Percentiles rank a stretch among this genome's conserved stretches.
Evolutionary conservation across 148 eudicot genomes (phyloP).

Genomic region (Hydrangea macrophylla): DNA sequence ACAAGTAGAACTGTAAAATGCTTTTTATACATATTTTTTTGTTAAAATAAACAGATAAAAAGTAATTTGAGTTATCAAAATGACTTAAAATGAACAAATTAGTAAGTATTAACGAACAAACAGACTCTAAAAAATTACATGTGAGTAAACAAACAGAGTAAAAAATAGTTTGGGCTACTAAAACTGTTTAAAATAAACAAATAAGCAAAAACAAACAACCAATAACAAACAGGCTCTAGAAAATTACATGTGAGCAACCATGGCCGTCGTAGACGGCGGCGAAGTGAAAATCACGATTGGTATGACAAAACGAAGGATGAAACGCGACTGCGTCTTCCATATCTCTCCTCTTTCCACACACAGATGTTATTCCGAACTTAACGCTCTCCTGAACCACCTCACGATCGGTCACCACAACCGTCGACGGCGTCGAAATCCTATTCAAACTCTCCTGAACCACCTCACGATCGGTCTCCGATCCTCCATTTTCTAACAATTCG

Average conservation of each 20-base stretch:
- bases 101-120: no score
- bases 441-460: neutral
- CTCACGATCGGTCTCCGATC: neutral
- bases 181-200: neutral
- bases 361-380: constrained; percentile 59
- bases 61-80: no score
- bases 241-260: constrained; percentile 50
- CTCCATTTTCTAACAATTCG: constrained; percentile 2
- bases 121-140: no score
- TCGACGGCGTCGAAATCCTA: neutral
- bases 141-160: no score
- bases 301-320: constrained; percentile 40
- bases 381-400: constrained; percentile 20
- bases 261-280: constrained; percentile 57
- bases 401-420: neutral
- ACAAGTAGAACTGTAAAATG: no score
- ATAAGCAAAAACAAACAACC: neutral
- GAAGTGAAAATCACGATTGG: constrained; percentile 29
- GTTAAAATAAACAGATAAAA: no score
- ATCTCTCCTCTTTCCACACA: constrained; percentile 75
- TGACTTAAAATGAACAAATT: no score
- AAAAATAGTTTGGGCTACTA: no score
- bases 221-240: neutral
- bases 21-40: no score
- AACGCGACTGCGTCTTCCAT: constrained; percentile 87